Percentiles rank a stretch among this genome's conserved stretches.
Conservation (phyloP, 768 basidiomycete genomes). For the Pulveroboletus ravenelii region DNA sequence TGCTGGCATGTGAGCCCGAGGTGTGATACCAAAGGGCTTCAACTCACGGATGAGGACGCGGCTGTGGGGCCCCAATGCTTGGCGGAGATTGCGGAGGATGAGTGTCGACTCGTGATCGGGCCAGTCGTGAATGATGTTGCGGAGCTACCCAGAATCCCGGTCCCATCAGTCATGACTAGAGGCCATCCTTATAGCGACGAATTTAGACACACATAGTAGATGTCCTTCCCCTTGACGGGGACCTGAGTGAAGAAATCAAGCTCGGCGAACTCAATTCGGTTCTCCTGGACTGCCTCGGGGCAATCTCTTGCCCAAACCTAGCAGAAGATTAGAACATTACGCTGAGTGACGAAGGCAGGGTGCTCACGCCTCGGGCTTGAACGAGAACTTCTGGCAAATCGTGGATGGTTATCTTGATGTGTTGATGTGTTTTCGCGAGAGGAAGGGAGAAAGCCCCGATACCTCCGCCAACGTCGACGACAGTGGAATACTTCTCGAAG, state of each 20-base stretch:
- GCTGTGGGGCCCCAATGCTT: constrained; percentile 27
- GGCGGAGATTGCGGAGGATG: constrained; percentile 28
- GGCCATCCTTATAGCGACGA: neutral
- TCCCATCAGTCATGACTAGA: neutral
- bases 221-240: constrained; percentile 23
- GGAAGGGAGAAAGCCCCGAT: constrained; percentile 30
- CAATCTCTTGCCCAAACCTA: constrained; percentile 24
- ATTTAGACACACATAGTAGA: constrained; percentile 30
- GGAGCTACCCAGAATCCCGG: constrained; percentile 6
- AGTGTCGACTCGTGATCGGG: constrained; percentile 24
- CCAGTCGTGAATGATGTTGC: constrained; percentile 32
- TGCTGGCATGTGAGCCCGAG: neutral
- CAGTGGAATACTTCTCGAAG: constrained; percentile 25
- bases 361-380: constrained; percentile 17
- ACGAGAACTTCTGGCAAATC: constrained; percentile 26
- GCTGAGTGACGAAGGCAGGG: neutral
- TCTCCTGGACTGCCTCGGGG: constrained; percentile 23
- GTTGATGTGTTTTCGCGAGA: constrained; percentile 24
- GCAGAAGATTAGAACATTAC: neutral
- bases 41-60: constrained; percentile 32
- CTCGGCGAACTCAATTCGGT: constrained; percentile 25
- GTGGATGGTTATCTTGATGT: constrained; percentile 31
- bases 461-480: constrained; percentile 35
- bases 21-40: neutral
- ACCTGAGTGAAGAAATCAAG: constrained; percentile 29